Base-by-base conservation (phyloP, 2,329 filamentous ascomycete species). In the Colletotrichum plurivorum region DNA sequence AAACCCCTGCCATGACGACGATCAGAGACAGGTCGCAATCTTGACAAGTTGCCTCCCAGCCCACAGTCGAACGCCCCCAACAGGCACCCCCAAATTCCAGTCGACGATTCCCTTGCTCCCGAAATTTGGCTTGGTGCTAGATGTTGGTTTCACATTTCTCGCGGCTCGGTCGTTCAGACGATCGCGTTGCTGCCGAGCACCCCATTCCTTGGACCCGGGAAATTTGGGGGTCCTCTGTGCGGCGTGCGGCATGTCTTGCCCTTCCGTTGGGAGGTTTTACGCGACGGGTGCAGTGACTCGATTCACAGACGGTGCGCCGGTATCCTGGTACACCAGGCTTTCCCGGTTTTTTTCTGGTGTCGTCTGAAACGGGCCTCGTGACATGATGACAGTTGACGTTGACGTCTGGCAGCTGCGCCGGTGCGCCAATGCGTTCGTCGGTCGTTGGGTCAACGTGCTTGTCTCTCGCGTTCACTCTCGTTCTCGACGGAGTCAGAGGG, bases 21-120 rank as follows among this genome's bases (percentile, higher is more conserved):
- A 69, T 69, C 66, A 66, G 62, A 61, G 62, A 66, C 66, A 61
- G 56, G 62, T 69, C 66, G 20, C 55, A 69, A 69, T 69, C 62
- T 69, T 65, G 66, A 60, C 55, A 69, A 60, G 62, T 65, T 59
- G 54, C 49, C 55, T 31, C 62, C 41, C 46, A 64, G 36, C 43
- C 55, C 66, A 46, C 55, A 56, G 12, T 25, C 27, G 36, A 54
- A 31, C n/a, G 25, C 7, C 45, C 52, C 52, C 16, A 36, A 36
- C 31, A 36, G 8, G 31, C 31, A 36, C 48, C 58, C 53, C 27
- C 49, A 48, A 53, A 27, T 55, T 36, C 48, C 53, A 39, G 51
- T 63, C 65, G 31, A 41, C 22, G 20, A 46, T 51, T 15, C 16
- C 43, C 49, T 22, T 61, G 46, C 49, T 48, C 49, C 43, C 18